A percentile compares a stretch with the other conserved stretches of the same genome.
These are phyloP conservation scores for Trypanosoma caninum DNA, from an alignment of 208 protist species.

Conservation along the genomic window DNA sequence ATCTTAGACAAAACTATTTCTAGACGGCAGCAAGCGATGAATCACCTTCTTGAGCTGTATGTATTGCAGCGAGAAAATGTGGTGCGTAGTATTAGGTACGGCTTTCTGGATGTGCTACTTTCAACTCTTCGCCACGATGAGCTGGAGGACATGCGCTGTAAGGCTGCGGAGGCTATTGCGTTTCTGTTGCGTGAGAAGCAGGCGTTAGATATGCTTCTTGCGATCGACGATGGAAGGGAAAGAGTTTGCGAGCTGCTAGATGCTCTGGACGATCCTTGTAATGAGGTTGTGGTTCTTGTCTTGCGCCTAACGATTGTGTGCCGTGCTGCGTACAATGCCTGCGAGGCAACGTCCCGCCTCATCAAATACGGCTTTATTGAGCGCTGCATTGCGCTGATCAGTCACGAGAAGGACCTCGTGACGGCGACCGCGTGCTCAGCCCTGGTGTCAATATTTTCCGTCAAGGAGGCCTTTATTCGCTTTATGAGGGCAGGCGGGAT, in stretches of 20 bases:
- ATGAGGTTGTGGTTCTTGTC: conserved; percentile 54
- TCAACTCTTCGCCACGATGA: conserved; percentile 55
- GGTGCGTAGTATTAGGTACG: conserved; percentile 45
- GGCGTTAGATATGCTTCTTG: conserved; percentile 46
- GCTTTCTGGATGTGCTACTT: conserved; percentile 55
- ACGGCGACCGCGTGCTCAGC: conserved; percentile 55
- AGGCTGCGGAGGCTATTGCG: conserved; percentile 55
- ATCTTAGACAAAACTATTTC: conserved; percentile 49
- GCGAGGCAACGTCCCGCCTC: conserved; percentile 44
- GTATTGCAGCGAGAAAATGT: conserved; percentile 63
- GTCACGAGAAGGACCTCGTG: conserved; percentile 32
- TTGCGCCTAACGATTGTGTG: conserved; percentile 60
- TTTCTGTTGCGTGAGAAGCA: conserved; percentile 49
- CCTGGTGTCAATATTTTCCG: conserved; percentile 47
- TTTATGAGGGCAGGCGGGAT: conserved; percentile 47
- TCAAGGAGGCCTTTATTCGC: conserved; percentile 71
- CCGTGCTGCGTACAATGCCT: conserved; percentile 60
- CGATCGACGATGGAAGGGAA: conserved; percentile 24
- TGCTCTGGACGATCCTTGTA: conserved; percentile 39
- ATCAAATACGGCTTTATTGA: conserved; percentile 40
- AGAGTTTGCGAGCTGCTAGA: conserved; percentile 33
- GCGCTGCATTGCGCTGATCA: conserved; percentile 36
- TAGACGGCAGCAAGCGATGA: conserved; percentile 54
- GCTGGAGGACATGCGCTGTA: conserved; percentile 53
- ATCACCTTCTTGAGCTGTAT: conserved; percentile 71